Evolutionary conservation across 1,284 basidiomycete species (phyloP).

Genomic region (Chalciporus sp.): DNA sequence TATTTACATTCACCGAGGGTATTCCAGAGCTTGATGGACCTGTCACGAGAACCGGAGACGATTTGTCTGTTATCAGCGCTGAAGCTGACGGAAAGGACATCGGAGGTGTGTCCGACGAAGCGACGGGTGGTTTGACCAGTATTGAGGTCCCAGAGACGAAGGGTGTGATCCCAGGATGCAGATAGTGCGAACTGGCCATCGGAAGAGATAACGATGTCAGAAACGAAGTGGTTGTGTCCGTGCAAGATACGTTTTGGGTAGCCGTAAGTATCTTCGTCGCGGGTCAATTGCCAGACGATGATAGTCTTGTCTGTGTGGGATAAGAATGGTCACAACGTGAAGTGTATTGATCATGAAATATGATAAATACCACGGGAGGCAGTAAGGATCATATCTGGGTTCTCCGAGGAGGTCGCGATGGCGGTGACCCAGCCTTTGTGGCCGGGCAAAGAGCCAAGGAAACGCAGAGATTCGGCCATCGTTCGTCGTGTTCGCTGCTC

Average conservation of each 20-base stretch:
- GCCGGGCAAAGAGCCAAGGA: slow-evolving; percentile 90
- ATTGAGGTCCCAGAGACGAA: slow-evolving; percentile 99
- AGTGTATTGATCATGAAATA: slow-evolving; percentile 18
- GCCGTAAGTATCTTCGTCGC: slow-evolving; percentile 91
- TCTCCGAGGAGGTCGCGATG: slow-evolving; percentile 95
- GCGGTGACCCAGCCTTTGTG: slow-evolving; percentile 98
- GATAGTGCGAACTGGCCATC: slow-evolving; percentile 99
- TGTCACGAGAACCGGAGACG: slow-evolving; percentile 97
- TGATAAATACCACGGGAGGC: slow-evolving; percentile 85
- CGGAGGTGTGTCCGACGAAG: slow-evolving; percentile 98
- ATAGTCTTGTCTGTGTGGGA: slow-evolving; percentile 98
- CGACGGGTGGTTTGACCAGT: slow-evolving; percentile 92
- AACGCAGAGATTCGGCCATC: slow-evolving; percentile 89
- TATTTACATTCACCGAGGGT: slow-evolving; percentile 99
- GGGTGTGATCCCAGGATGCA: slow-evolving; percentile 99
- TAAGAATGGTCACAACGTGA: slow-evolving; percentile 24
- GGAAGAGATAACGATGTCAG: slow-evolving; percentile 97
- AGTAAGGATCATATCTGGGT: slow-evolving; percentile 96
- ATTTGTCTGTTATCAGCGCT: slow-evolving; percentile 98
- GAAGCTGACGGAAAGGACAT: slow-evolving; percentile 98
- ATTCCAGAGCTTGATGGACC: slow-evolving; percentile 99
- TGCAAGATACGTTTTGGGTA: slow-evolving; percentile 97
- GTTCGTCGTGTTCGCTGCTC: slow-evolving; percentile 41
- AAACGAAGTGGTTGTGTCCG: slow-evolving; percentile 99
- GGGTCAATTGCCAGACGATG: slow-evolving; percentile 99